Conservation (phyloP, 768 basidiomycete species). For the Trametes villosa region DNA sequence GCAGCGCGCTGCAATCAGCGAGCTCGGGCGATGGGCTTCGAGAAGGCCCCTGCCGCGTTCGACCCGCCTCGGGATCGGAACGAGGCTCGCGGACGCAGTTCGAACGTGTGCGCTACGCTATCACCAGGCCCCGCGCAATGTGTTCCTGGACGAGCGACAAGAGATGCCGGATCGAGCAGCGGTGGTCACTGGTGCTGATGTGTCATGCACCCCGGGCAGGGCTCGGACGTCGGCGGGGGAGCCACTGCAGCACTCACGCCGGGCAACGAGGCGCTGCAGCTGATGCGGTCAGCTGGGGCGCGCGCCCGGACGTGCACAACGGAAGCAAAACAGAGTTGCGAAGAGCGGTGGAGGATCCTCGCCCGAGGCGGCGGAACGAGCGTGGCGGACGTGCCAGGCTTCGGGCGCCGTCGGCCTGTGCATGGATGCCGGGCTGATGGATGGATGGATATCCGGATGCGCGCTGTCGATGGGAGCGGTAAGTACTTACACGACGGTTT, state of each 20-base stretch:
- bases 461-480: neutral
- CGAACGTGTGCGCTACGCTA: too few relatives aligned
- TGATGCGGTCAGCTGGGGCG: conserved; percentile 14
- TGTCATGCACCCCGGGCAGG: too few relatives aligned
- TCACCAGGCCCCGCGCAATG: too few relatives aligned
- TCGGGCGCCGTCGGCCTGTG: conserved; percentile 1
- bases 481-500: neutral
- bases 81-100: too few relatives aligned
- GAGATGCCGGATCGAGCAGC: neutral
- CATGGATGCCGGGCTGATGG: conserved; percentile 4
- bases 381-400: too few relatives aligned
- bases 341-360: too few relatives aligned
- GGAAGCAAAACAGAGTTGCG: neutral
- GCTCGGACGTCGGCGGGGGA: neutral
- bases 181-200: too few relatives aligned
- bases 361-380: too few relatives aligned
- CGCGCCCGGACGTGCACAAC: neutral
- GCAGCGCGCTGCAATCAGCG: too few relatives aligned
- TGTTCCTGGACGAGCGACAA: neutral
- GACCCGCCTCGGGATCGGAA: too few relatives aligned
- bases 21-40: too few relatives aligned
- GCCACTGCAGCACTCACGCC: neutral
- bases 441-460: neutral
- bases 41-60: too few relatives aligned
- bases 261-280: conserved; percentile 6